phyloP scores from a whole-genome alignment of 441 rosid genomes.

The Erodium trifolium region DNA sequence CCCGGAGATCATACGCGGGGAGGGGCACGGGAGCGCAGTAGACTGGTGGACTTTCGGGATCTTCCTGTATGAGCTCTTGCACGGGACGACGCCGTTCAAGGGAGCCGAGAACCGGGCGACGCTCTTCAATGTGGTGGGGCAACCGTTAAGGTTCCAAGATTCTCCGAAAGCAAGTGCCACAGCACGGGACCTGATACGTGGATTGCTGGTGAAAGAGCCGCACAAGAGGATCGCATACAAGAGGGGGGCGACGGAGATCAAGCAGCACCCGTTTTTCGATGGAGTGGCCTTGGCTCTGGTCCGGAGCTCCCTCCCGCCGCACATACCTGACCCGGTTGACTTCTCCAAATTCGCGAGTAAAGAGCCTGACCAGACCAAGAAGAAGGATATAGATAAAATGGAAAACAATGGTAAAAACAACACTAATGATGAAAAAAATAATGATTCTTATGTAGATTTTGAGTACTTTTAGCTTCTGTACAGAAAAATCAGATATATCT shows the following conservation, averaged over 20 bases:
- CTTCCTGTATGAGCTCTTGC: conserved; percentile 71
- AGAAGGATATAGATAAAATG: conserved; percentile 24
- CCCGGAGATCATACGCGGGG: conserved; percentile 88
- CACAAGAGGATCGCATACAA: conserved; percentile 81
- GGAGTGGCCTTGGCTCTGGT: conserved; percentile 97
- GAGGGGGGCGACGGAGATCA: conserved; percentile 96
- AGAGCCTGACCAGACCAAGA: conserved; percentile 32
- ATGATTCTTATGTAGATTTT: conserved; percentile 55
- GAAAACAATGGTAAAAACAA: conserved; percentile 22
- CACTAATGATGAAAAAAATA: background rate
- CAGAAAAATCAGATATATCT: no score
- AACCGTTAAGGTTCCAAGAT: conserved; percentile 82
- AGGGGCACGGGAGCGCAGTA: conserved; percentile 97
- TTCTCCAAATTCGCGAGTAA: conserved; percentile 47
- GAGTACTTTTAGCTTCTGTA: conserved; percentile 53
- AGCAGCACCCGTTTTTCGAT: conserved; percentile 93
- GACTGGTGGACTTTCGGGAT: conserved; percentile 99
- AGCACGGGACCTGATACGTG: conserved; percentile 72
- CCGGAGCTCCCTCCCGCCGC: conserved; percentile 93
- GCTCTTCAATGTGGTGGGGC: conserved; percentile 86
- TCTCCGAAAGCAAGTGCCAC: conserved; percentile 77
- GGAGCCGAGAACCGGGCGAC: conserved; percentile 87
- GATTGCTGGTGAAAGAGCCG: conserved; percentile 87
- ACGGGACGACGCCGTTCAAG: conserved; percentile 42
- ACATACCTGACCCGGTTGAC: conserved; percentile 79